phyloP scores from a whole-genome alignment of 129 eudicot genomes.

The Flaveria ramosissima region DNA sequence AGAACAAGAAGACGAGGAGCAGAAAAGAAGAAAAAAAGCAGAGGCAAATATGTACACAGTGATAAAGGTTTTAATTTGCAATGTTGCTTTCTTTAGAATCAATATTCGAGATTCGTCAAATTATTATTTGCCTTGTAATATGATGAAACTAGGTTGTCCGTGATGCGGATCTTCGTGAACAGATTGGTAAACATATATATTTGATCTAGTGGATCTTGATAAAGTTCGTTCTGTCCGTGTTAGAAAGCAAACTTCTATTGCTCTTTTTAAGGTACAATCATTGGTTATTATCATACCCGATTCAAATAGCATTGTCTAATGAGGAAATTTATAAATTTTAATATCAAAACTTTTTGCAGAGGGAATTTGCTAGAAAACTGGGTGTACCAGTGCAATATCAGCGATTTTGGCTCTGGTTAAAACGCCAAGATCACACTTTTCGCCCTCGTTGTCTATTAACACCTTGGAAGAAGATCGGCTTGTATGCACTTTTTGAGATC shows the following conservation, averaged over 20 bases:
- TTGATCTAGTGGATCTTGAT: conserved; percentile 95
- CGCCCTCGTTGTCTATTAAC: conserved; percentile 75
- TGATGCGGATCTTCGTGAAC: conserved; percentile 63
- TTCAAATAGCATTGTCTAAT: not conserved
- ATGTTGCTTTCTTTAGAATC: not conserved
- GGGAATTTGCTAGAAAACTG: conserved; percentile 72
- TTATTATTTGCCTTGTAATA: not conserved
- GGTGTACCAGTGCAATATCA: conserved; percentile 77
- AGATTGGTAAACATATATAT: conserved; percentile 71
- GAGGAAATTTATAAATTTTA: not conserved
- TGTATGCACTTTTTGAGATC: conserved; percentile 35
- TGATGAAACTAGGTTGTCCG: conserved; percentile 47
- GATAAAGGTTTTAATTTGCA: conserved; percentile 44
- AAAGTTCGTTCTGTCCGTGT: conserved; percentile 71
- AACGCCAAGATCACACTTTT: conserved; percentile 68
- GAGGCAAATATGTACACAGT: conserved; percentile 53
- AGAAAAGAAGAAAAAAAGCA: conserved; percentile 55
- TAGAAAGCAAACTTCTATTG: conserved; percentile 64
- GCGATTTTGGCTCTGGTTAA: conserved; percentile 86
- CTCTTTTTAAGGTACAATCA: conserved; percentile 55
- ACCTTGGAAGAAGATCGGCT: conserved; percentile 64
- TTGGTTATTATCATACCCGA: not conserved
- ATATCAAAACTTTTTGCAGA: conserved; percentile 36
- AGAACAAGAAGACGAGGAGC: conserved; percentile 71
- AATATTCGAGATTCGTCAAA: not conserved